Percentiles rank a stretch among this genome's conserved stretches.
These are phyloP conservation scores for Ceratocystis variospora DNA, from an alignment of 2,329 filamentous ascomycete genomes.

Conservation along the genomic window DNA sequence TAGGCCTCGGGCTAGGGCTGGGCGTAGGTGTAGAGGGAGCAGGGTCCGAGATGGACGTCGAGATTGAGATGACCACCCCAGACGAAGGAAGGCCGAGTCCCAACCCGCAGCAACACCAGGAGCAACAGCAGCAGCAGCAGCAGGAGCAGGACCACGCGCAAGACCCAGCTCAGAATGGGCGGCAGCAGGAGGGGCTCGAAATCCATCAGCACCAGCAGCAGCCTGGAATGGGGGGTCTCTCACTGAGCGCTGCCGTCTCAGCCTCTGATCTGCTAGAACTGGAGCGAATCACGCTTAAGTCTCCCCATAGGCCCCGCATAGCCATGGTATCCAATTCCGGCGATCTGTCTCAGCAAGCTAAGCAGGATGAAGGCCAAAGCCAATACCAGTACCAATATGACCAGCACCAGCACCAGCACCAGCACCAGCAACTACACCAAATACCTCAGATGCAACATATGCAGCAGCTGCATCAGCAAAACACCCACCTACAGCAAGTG, in stretches of 20 bases:
- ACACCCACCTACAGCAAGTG: neutral
- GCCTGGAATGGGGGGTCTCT: neutral
- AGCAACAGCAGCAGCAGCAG: neutral
- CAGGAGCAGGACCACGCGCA: no score
- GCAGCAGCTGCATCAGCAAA: neutral
- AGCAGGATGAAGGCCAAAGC: neutral
- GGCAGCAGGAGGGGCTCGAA: neutral
- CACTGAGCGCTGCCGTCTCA: conserved; percentile 1
- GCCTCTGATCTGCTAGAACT: conserved; percentile 13
- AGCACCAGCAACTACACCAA: neutral
- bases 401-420: neutral
- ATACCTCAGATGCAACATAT: neutral
- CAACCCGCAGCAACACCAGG: neutral
- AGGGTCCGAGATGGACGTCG: neutral
- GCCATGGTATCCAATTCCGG: neutral
- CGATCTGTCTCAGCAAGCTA: conserved; percentile 4
- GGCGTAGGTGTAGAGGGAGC: neutral
- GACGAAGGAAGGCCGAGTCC: neutral
- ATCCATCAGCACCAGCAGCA: neutral
- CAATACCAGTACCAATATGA: neutral
- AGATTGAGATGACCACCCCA: neutral
- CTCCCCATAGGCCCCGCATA: conserved; percentile 13
- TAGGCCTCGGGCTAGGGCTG: neutral
- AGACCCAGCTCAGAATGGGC: no score
- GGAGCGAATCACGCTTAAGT: conserved; percentile 13